Base-by-base conservation (phyloP, 352 stramenopile species). In the Phytophthora colocasiae region DNA sequence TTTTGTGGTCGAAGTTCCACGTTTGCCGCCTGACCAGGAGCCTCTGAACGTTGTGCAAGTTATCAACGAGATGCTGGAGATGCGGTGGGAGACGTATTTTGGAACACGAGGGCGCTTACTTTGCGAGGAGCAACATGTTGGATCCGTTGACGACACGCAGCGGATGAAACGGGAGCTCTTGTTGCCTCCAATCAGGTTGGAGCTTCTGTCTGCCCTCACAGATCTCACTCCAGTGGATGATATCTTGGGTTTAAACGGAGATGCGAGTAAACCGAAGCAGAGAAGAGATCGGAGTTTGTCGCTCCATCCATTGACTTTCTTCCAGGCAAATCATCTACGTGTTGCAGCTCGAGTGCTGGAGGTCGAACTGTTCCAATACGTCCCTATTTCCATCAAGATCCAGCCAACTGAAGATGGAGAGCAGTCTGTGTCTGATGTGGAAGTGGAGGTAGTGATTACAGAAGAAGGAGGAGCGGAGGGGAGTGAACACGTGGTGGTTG, bases 71-170 rank as follows among this genome's bases (percentile, higher is more conserved):
- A 39, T 83, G 2, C 24, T 89, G 7, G 64, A 78, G 27, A 77
- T 89, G 43, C 67, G 85, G 38, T 89, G 80, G 80, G 69, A 80
- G 50, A 89, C 80, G 14, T 75, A 79, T 71, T 89, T 82, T 38
- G 80, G 80, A 10, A 77, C 73, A 19, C 68, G 59, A 22, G 80
- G 80, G 24, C 34, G 48, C 6, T 44, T 89, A 38, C 39, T 62
- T 1, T 73, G 55, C 34, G 55, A 73, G 36, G 54, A 73, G 1
- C 19, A 47, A 12, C 62, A 76, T 46, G 7, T 79, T 14, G 66
- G 53, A 31, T 24, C 48, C 1, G 56, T 46, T 32, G n/a, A 8
- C 14, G 49, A 70, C 6, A 48, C 60, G n/a, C 34, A 58, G 11
- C 29, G 69, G 15, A 55, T 52, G 31, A 67, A 58, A 27, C 22